Evolutionary conservation across 345 rosid genomes (phyloP), one percentile per base, ranked within the genome.

Genomic region (Gynandropsis gynandra): DNA sequence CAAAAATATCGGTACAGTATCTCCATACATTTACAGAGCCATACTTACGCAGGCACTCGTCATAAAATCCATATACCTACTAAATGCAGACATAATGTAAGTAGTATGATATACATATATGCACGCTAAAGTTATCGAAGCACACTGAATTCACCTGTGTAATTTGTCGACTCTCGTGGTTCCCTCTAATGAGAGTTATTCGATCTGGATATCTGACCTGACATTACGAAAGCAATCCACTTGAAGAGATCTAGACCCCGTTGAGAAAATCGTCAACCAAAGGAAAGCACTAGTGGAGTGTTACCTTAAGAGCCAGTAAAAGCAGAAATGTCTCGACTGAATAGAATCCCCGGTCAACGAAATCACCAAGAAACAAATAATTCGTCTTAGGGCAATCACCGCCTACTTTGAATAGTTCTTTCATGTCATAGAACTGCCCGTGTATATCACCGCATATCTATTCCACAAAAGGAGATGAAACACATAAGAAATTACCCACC

Each of bases 1-100:
- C 97, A 71, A 86, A 89, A 51, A 86, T 80, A 44, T 86, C 90
- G 0, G 89, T 89, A 77, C 97, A 86, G 58, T 89, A 83, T 86
- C 96, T 80, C 94, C 97, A 89, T 21, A 89, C 97, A 76, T 83
- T 89, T 33, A 80, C 90, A 8, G 88, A 83, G 59, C 96, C 94
- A 62, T 86, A 89, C 63, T 83, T 86, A 51, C 87, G 88, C 18
- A 89, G 63, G 66, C 96, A 86, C 63, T 89, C 96, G 5, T 89
- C 96, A 66, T 83, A 89, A 72, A 89, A 86, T 43, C 97, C 94
- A 71, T 86, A 89, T 21, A 86, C 94, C 90, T 83, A 72, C 32
- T 14, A 67, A 65, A 47, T 62, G 54, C 42, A 24, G 36, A 65
- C 7, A 38, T 50, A 20, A 37, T 16, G 37, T 60, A 35, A n/a